Evolutionary conservation across 257 asterid genomes (phyloP), one percentile per base, ranked within the genome.

Genomic region (Striga asiatica): DNA sequence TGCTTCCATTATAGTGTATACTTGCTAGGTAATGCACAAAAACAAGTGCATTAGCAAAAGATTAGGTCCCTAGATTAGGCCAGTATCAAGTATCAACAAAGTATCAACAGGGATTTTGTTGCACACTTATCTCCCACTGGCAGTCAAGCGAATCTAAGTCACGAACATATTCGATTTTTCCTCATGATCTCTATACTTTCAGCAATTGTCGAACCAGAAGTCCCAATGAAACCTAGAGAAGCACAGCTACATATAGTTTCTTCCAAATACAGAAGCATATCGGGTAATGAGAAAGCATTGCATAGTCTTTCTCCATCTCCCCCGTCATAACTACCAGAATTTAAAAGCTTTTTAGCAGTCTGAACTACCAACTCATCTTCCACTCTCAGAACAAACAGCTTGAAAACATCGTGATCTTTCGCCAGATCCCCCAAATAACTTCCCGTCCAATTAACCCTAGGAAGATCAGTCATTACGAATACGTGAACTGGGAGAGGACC

Each of bases 381-480:
- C 60, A 72, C 92, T 56, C 58, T 61, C 50, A 91, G 61, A 65
- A 68, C 67, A 68, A 72, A 78, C 39, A 84, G 68, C 80, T 74
- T 87, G 52, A 64, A 73, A 28, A 69, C 57, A 64, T 71, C 78
- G 1, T 74, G 67, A 64, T 78, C 87, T 61, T 80, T 69, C 6
- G 68, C 66, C 47, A 87, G 59, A 59, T 76, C 76, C 28, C 88
- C 96, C 65, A 91, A 75, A 76, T 80, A 91, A 62, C 61, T 82
- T 28, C 85, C 93, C 0, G 84, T 81, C 93, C 96, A 84, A 54
- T 87, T 75, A 67, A 58, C 28, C 71, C 28, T 48, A 20, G 89
- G 92, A 59, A 91, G 95, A 72, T 91, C 98, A 60, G 98, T 89
- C 98, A 91, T 91, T 46, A 91, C 65, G 59, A 87, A 87, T 49